Base-by-base conservation (phyloP, 495 filamentous ascomycete genomes). In the Daldinia decipiens region DNA sequence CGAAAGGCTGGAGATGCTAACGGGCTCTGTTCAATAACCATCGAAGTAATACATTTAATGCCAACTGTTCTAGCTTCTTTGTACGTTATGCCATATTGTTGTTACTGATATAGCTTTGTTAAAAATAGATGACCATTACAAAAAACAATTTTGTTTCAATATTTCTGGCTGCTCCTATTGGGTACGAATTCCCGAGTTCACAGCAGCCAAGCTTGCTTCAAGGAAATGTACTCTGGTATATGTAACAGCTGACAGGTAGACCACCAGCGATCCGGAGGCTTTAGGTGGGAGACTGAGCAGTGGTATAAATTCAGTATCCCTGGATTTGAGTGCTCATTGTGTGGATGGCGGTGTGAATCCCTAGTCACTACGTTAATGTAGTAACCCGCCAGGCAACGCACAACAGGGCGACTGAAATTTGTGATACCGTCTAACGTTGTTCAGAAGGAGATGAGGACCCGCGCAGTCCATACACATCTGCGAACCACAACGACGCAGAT, bases 371-470 rank as follows among this genome's bases (percentile, higher is more conserved):
- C 9, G 43, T 47, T 24, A 7, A 47, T 47, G 43, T 47, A 40
- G 57, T 11, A n/a, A 19, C 34, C 9, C 27, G 38, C 27, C 29
- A 47, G 39, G 50, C 45, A 70, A 32, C 29, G 38, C 50, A 43
- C 50, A 36, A 70, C 55, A 43, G 6, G n/a, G 40, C 31, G 13
- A 34, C 32, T 17, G 43, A 6, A 60, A 9, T 52, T 56, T 17
- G 9, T 21, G 19, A 12, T 17, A 52, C 15, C 32, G 62, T 65
- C 58, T 21, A 50, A 65, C 50, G 57, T 61, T 52, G 43, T 62
- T 47, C 68, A 62, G 56, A 57, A 65, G 32, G n/a, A 12, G 57
- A 51, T 17, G 29, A 39, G 51, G 45, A 29, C n/a, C 45, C 47
- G 34, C 26, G 40, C 17, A 65, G 32, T 54, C 13, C 53, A 63